phyloP scores from a whole-genome alignment of 1,284 basidiomycete species.

The Heimioporus punctisporus region DNA sequence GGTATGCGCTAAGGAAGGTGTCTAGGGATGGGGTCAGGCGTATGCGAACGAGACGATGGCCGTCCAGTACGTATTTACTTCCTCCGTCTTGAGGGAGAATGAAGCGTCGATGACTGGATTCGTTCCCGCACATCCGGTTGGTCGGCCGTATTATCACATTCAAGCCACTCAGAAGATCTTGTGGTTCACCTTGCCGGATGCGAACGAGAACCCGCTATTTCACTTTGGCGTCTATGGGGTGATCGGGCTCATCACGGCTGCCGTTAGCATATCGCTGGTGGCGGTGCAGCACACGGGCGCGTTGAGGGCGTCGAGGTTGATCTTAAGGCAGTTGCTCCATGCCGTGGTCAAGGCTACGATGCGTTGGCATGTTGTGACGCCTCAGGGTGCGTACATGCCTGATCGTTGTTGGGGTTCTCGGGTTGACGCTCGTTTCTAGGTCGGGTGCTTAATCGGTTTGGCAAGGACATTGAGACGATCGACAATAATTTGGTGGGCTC shows the following conservation, averaged over 20 bases:
- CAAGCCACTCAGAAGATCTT: conserved; percentile 7
- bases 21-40: conserved; percentile 48
- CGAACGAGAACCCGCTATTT: conserved; percentile 49
- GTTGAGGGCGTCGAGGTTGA: conserved; percentile 44
- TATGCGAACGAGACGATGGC: conserved; percentile 30
- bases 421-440: too few relatives aligned
- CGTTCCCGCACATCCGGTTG: conserved; percentile 16
- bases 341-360: conserved; percentile 53
- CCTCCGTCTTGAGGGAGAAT: conserved; percentile 32
- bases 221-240: conserved; percentile 50
- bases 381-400: conserved; percentile 39
- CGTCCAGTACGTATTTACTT: conserved; percentile 20
- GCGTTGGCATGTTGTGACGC: conserved; percentile 54
- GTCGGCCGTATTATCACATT: conserved; percentile 15
- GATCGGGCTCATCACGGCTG: conserved; percentile 41
- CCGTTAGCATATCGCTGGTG: conserved; percentile 37
- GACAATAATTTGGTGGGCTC: conserved; percentile 47
- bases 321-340: conserved; percentile 45
- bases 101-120: conserved; percentile 29
- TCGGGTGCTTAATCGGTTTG: conserved; percentile 55
- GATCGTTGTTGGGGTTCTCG: too few relatives aligned
- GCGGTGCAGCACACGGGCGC: conserved; percentile 50
- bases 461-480: conserved; percentile 53
- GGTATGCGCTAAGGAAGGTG: background rate
- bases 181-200: conserved; percentile 40